phyloP scores from a whole-genome alignment of 345 rosid genomes.

The Salix viminalis region DNA sequence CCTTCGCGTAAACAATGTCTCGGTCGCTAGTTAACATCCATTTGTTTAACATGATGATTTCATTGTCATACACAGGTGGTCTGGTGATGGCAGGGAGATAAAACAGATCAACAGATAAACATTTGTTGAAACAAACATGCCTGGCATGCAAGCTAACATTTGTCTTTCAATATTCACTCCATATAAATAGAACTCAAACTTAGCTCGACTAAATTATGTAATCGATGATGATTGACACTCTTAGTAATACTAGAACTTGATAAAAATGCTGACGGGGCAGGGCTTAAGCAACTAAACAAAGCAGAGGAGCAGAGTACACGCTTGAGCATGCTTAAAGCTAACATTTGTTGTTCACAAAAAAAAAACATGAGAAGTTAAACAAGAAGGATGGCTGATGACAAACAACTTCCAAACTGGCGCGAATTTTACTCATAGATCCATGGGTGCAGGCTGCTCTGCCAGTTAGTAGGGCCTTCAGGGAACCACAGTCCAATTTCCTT shows the following conservation, averaged over 20 bases:
- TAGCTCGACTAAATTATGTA: neutral
- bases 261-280: neutral
- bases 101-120: neutral
- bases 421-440: slow-evolving; percentile 78
- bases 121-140: neutral
- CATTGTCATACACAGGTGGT: too few relatives aligned
- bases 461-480: slow-evolving; percentile 67
- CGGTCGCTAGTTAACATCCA: neutral
- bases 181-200: neutral
- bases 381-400: neutral
- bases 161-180: neutral
- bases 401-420: neutral
- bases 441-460: slow-evolving; percentile 72
- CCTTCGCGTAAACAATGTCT: neutral
- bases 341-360: neutral
- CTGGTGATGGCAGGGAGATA: neutral
- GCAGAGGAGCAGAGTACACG: neutral
- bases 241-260: neutral
- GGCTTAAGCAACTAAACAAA: neutral
- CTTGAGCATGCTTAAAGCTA: neutral
- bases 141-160: neutral
- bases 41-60: neutral
- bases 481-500: slow-evolving; percentile 96
- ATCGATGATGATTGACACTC: neutral
- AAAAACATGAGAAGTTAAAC: neutral